Base-by-base conservation (phyloP, 305 asterid species). In the Nicotiana rustica region DNA sequence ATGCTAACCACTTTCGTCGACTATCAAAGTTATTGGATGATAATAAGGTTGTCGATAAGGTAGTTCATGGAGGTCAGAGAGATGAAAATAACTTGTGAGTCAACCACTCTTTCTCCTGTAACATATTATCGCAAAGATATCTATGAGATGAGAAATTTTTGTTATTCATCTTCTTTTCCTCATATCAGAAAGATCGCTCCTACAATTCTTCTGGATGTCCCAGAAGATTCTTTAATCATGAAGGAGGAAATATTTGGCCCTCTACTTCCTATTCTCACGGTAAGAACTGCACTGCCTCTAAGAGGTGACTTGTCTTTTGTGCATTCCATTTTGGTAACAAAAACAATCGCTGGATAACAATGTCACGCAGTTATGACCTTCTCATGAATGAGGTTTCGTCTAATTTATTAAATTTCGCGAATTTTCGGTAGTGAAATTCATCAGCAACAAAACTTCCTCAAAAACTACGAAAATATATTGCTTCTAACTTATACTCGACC, bases 211-310 rank as follows among this genome's bases (percentile, higher is more conserved):
- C 79, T 96, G 88, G 97, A 94, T 89, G 93, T 88, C 41, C 98
- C 98, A 4, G 84, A 81, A 82, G 98, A 94, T 88, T 91, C 97
- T 62, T 80, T 91, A 68, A 86, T 96, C 89, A 91, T 96, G 98
- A 87, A 86, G 56, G 99, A 96, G 80, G 99, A 96, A 94, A 93
- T 96, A 85, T 94, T 96, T 67, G 98, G 98, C 59, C 99, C 99
- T n/a, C 85, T 96, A 85, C 98, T 96, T 84, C 97, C 98, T 78
- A 94, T 94, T 57, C 25, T 96, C 86, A 94, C 91, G 93, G 99
- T 96, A 92, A 85, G 83, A 75, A n/a, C 76, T 59, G 8, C 69
- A 29, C 19, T 60, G 2, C 21, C 44, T 62, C 31, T 56, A 10
- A 17, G 35, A 55, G 66, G 67, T 76, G 80, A 9, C 52, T 55